Conservation (phyloP, 176 grass and related monocot genomes). For the Avena sativa region DNA sequence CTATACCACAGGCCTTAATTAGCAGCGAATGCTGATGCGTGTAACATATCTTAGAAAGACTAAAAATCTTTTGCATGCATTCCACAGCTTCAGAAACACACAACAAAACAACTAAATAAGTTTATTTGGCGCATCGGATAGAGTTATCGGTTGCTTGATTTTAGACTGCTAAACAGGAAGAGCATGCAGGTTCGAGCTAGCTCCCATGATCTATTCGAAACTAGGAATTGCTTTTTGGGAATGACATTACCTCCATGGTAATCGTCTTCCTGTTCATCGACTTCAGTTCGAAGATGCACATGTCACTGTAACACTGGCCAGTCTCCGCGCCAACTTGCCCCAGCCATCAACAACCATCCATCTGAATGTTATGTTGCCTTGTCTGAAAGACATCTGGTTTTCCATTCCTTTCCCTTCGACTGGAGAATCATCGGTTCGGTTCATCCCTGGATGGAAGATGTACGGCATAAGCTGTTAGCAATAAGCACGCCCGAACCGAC, state of each 20-base stretch:
- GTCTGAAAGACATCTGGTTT: background rate
- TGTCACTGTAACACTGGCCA: background rate
- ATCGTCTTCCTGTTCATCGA: background rate
- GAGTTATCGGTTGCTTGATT: background rate
- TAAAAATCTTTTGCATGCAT: background rate
- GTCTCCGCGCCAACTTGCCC: background rate
- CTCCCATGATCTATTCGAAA: background rate
- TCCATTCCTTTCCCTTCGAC: background rate
- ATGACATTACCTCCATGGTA: constrained; percentile 35
- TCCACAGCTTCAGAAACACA: background rate
- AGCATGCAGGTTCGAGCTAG: background rate
- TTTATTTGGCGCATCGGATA: background rate
- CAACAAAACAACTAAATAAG: background rate
- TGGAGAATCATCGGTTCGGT: background rate
- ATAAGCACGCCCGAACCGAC: too few species aligned
- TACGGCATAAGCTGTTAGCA: background rate
- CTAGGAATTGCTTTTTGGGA: background rate
- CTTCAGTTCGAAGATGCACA: constrained; percentile 39
- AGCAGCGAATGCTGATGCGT: background rate
- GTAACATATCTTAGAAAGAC: too few species aligned
- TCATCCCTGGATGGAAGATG: background rate
- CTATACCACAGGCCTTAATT: background rate
- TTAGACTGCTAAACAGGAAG: background rate
- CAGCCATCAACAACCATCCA: background rate
- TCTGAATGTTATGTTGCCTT: background rate